Evolutionary conservation across 345 rosid genomes (phyloP).

Genomic region (Angophora floribunda): DNA sequence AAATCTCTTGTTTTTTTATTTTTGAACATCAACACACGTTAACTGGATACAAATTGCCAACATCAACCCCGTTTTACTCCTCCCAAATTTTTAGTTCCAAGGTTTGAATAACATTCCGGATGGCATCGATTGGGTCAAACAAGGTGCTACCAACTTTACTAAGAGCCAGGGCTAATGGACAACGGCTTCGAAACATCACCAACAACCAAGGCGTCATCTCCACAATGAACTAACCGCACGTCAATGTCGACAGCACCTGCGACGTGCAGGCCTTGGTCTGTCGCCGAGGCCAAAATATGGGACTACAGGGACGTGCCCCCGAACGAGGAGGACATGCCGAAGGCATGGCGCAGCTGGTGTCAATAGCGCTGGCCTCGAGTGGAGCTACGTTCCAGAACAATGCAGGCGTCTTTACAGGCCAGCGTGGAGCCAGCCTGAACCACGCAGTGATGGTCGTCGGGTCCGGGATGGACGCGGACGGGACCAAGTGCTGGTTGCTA

Average conservation of each 20-base stretch:
- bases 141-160: neutral
- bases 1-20: too few species aligned
- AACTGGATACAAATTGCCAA: neutral
- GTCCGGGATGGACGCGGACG: neutral
- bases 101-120: neutral
- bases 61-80: neutral
- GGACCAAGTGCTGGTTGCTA: neutral
- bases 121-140: conserved; percentile 18
- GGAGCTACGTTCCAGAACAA: neutral
- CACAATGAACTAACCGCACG: neutral
- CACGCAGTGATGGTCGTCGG: neutral
- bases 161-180: conserved; percentile 21
- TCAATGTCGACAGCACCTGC: neutral
- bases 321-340: neutral
- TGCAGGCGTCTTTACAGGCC: neutral
- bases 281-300: neutral
- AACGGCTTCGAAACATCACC: neutral
- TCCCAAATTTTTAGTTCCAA: conserved; percentile 3
- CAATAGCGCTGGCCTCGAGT: neutral
- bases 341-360: neutral
- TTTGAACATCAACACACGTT: too few species aligned
- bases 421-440: neutral
- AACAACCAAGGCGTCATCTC: neutral
- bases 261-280: neutral
- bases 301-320: neutral